These are phyloP conservation scores for Miscanthus lutarioriparius DNA, from an alignment of 176 grass and related monocot genomes.

Conservation along the genomic window DNA sequence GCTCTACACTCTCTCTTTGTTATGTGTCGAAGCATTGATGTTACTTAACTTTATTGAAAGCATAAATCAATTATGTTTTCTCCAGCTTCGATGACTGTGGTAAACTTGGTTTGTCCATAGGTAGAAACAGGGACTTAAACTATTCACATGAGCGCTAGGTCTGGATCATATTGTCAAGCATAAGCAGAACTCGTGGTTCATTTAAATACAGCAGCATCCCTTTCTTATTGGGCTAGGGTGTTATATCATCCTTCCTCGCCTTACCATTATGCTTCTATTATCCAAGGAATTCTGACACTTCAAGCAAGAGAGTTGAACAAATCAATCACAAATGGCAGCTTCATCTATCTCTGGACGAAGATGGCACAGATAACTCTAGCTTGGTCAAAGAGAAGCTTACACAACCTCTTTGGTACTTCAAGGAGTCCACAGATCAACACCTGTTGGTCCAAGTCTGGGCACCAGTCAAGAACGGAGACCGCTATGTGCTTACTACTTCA, in stretches of 20 bases:
- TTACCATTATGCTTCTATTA: conserved; percentile 23
- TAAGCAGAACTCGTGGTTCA: neutral
- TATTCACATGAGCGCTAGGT: neutral
- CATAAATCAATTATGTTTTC: neutral
- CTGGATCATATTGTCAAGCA: neutral
- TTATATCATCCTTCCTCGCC: neutral
- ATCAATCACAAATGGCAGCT: conserved; percentile 50
- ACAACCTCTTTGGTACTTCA: conserved; percentile 85
- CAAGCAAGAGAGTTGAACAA: conserved; percentile 47
- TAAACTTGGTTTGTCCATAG: neutral
- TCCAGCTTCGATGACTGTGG: neutral
- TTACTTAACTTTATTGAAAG: conserved; percentile 14
- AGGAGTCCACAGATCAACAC: conserved; percentile 89
- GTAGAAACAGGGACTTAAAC: conserved; percentile 25
- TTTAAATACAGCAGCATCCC: neutral
- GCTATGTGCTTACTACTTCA: conserved; percentile 87
- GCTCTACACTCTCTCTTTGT: neutral
- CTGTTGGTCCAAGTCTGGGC: conserved; percentile 95
- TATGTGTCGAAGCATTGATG: neutral
- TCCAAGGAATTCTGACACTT: conserved; percentile 53
- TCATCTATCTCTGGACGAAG: conserved; percentile 51
- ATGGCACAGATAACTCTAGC: conserved; percentile 47
- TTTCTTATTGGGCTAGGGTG: conserved; percentile 5
- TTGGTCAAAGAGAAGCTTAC: conserved; percentile 82
- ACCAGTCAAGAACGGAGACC: conserved; percentile 77